Conservation (phyloP, 2,329 filamentous ascomycete genomes). For the Pyrenochaeta sp. region DNA sequence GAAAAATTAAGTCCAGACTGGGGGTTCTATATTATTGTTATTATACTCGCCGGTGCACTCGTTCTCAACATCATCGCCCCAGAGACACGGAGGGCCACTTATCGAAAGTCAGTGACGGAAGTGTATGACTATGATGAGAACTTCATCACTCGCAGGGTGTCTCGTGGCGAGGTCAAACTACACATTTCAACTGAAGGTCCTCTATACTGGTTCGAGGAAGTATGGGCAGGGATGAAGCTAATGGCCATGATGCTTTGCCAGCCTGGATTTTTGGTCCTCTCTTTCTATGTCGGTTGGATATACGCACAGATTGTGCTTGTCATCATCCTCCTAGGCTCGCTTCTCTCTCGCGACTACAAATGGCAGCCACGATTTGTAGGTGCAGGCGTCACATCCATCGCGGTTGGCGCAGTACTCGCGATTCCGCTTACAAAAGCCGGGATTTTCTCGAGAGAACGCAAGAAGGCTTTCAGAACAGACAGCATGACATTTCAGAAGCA, state of each 20-base stretch:
- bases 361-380: constrained; percentile 72
- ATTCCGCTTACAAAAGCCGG: constrained; percentile 78
- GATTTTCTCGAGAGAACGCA: constrained; percentile 70
- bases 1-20: constrained; percentile 68
- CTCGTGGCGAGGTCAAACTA: constrained; percentile 78
- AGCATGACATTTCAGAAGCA: constrained; percentile 71
- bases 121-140: constrained; percentile 56
- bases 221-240: constrained; percentile 73
- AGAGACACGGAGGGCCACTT: constrained; percentile 74
- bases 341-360: constrained; percentile 73
- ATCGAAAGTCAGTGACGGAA: constrained; percentile 72
- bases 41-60: constrained; percentile 70
- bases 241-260: constrained; percentile 75
- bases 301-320: constrained; percentile 78
- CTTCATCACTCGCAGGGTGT: constrained; percentile 62
- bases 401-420: constrained; percentile 72
- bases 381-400: constrained; percentile 69
- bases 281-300: constrained; percentile 79
- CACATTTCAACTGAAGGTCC: constrained; percentile 76
- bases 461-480: constrained; percentile 66
- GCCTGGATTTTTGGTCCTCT: constrained; percentile 74
- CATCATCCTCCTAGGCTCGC: constrained; percentile 72
- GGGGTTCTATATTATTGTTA: constrained; percentile 78
- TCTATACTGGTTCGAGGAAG: constrained; percentile 78
- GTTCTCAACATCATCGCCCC: constrained; percentile 75